Evolutionary conservation across 805 yeast genomes (phyloP).

Genomic region (Novakomyces olei): DNA sequence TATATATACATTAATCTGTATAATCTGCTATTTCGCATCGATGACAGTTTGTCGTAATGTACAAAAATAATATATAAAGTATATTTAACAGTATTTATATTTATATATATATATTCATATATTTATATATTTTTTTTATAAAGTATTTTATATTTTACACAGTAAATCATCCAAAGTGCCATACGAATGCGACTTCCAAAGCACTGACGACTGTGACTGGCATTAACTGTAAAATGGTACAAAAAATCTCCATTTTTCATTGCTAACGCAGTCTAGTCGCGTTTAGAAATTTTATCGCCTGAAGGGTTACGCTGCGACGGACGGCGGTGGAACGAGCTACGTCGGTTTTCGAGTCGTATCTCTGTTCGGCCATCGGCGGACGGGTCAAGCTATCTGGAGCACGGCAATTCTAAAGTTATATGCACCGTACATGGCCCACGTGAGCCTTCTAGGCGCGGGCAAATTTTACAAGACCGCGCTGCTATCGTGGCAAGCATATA

Average conservation of each 20-base stretch:
- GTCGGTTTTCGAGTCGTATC: slow-evolving; percentile 56
- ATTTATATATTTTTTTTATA: background rate
- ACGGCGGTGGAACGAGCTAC: slow-evolving; percentile 80
- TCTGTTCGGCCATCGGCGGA: slow-evolving; percentile 76
- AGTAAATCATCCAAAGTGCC: too few relatives aligned
- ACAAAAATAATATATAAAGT: background rate
- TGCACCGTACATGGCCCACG: slow-evolving; percentile 77
- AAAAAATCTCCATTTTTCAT: background rate
- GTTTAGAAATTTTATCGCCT: slow-evolving; percentile 74
- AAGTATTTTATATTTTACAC: background rate
- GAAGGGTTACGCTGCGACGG: slow-evolving; percentile 86
- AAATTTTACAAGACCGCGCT: slow-evolving; percentile 25
- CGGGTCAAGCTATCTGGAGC: slow-evolving; percentile 81
- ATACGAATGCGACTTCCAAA: too few relatives aligned
- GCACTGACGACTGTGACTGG: too few relatives aligned
- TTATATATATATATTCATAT: background rate
- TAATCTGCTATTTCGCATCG: too few relatives aligned
- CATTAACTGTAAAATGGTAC: too few relatives aligned
- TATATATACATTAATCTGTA: too few relatives aligned
- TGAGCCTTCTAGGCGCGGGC: slow-evolving; percentile 40
- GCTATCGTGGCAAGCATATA: slow-evolving; percentile 40
- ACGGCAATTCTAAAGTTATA: slow-evolving; percentile 73
- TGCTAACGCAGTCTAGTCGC: slow-evolving; percentile 19
- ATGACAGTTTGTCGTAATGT: too few relatives aligned
- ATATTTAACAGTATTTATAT: background rate